Evolutionary conservation across 148 eudicot genomes (phyloP), one percentile per base, ranked within the genome.

Genomic region (Mesembryanthemum crystallinum): DNA sequence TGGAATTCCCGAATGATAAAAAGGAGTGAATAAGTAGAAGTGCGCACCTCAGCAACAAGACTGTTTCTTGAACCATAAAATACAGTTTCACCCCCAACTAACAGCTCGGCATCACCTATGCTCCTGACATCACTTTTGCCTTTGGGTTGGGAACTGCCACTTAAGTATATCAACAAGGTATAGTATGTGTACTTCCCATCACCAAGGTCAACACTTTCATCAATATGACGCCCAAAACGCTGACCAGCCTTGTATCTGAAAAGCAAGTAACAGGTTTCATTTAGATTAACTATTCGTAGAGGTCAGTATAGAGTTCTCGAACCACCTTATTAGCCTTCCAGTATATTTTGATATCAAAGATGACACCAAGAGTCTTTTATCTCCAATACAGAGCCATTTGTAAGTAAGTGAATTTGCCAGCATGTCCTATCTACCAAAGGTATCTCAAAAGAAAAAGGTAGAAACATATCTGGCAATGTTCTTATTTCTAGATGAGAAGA

Each of bases 71-170:
- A 84, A 51, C 91, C 96, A 77, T 95, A 95, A 66, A 95, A 95
- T 55, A 95, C 97, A 72, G 98, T 95, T 84, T 95, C 98, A 37
- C 98, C 98, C 75, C 98, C 97, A 75, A 88, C 89, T 45, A 95
- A 85, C 62, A 78, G 78, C 65, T 95, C 97, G 30, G 67, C 54
- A 59, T 80, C 84, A 30, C 84, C 82, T 54, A 62, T 57, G 74
- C 57, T 63, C 62, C 80, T 75, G 72, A 55, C 79, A 52, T 88
- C 90, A 29, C 78, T 84, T 71, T 87, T 89, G 23, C 88, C 64
- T 70, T 86, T 92, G 64, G 85, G 60, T 82, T 82, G 87, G 39
- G 79, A 78, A 75, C 78, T 74, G 42, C 98, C 94, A 82, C 96
- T 90, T 10, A 95, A 91, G 80, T 95, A 95, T 77, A 95, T 88